phyloP scores from a whole-genome alignment of 176 grass and related monocot species.

The Zoysia pacifica region DNA sequence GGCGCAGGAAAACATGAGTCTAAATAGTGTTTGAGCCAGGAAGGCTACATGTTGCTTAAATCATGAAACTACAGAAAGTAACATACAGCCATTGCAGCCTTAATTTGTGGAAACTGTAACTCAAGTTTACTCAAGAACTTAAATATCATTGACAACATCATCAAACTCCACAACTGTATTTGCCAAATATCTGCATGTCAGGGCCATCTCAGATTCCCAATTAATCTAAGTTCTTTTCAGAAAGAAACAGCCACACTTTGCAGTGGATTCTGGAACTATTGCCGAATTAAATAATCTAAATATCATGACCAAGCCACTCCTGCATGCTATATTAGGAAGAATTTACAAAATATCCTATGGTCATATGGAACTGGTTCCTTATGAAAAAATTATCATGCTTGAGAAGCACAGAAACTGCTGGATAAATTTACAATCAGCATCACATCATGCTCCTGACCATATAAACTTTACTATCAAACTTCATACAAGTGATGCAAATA shows the following conservation, averaged over 20 bases:
- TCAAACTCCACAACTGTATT: neutral
- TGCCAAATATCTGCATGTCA: neutral
- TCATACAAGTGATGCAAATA: slow-evolving; percentile 8
- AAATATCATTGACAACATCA: neutral
- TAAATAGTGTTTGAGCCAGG: neutral
- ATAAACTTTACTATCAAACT: neutral
- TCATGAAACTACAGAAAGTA: neutral
- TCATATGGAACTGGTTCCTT: neutral
- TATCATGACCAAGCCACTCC: neutral
- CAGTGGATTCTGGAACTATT: neutral
- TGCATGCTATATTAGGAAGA: neutral
- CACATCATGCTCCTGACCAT: neutral
- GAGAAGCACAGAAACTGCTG: neutral
- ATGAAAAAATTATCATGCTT: neutral
- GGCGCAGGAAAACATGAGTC: neutral
- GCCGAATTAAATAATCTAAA: neutral
- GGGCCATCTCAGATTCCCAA: neutral
- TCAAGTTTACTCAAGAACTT: neutral
- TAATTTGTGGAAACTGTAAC: neutral
- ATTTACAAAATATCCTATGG: neutral
- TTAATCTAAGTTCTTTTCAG: neutral
- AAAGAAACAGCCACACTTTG: neutral
- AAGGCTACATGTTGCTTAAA: neutral
- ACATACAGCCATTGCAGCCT: neutral
- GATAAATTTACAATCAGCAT: neutral